Evolutionary conservation across 345 rosid genomes (phyloP), one percentile per base, ranked within the genome.

Genomic region (Arabidopsis suecica): DNA sequence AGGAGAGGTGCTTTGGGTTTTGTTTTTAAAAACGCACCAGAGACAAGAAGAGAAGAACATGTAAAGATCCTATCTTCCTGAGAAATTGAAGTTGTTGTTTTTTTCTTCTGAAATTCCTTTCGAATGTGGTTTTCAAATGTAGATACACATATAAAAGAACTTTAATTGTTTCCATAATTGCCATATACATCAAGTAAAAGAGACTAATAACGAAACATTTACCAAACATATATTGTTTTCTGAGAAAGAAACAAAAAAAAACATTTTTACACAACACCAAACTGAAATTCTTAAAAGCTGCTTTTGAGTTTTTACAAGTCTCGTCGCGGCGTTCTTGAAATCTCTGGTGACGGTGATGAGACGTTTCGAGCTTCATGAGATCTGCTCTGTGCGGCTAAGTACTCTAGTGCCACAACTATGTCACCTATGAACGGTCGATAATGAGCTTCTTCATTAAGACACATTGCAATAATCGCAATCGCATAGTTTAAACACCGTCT

Each of bases 381-480:
- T 13, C 56, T 76, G 58, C 83, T 60, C 73, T 87, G 95, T 57
- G 82, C 78, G 51, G 84, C 77, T 82, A 87, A 81, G 81, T 89
- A 87, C 75, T 87, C 95, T 11, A 95, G 91, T 12, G 99, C 99
- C 1, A 86, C 96, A n/a, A 92, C 94, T 3, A 95, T 86, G 77
- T 92, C 99, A 34, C 86, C 77, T 41, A 95, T 89, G 32, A 89
- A 84, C 9, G 98, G 98, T 50, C 98, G 93, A 61, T 87, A 90
- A 70, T 79, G 83, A 9, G 99, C 97, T 82, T 95, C 96, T 80
- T 95, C 99, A 34, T 89, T 86, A 9, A 95, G 88, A 82, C 99
- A 92, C 99, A 95, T 92, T 20, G 93, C 89, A 0, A 96, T 83
- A 4, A 95, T 81, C 25, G 98, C 99, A 56, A 92, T 81, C 13